Conservation (phyloP, 495 filamentous ascomycete genomes). For the Trichoderma virens region DNA sequence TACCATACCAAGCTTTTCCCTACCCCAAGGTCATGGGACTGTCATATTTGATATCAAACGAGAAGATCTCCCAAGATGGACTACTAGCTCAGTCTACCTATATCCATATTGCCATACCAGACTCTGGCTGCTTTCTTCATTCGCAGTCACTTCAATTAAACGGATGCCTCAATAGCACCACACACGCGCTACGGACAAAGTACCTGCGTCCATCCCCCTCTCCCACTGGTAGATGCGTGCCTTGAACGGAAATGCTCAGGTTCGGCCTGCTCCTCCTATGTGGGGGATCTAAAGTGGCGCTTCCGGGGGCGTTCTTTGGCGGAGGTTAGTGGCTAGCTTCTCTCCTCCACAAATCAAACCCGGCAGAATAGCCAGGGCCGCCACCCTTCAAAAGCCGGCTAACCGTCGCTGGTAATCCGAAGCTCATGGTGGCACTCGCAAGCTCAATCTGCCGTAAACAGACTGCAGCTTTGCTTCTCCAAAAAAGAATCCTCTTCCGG, state of each 20-base stretch:
- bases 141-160: background rate
- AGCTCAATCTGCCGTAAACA: background rate
- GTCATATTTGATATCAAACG: background rate
- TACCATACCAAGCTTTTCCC: background rate
- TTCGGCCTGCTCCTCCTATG: background rate
- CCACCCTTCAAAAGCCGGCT: background rate
- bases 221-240: background rate
- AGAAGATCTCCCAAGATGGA: too few species aligned
- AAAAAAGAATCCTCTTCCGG: background rate
- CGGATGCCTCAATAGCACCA: background rate
- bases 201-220: background rate
- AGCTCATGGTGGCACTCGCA: background rate
- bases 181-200: background rate
- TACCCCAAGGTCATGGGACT: slow-evolving; percentile 2
- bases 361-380: background rate
- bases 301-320: background rate
- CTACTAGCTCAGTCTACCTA: too few species aligned
- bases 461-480: background rate
- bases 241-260: background rate
- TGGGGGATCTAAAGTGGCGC: background rate
- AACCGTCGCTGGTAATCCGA: slow-evolving; percentile 4
- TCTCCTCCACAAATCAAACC: background rate
- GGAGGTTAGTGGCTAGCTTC: background rate
- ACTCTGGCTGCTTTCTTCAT: background rate
- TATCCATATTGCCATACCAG: background rate